These are phyloP conservation scores for Mycena rosella DNA, from an alignment of 768 basidiomycete species.

Conservation along the genomic window DNA sequence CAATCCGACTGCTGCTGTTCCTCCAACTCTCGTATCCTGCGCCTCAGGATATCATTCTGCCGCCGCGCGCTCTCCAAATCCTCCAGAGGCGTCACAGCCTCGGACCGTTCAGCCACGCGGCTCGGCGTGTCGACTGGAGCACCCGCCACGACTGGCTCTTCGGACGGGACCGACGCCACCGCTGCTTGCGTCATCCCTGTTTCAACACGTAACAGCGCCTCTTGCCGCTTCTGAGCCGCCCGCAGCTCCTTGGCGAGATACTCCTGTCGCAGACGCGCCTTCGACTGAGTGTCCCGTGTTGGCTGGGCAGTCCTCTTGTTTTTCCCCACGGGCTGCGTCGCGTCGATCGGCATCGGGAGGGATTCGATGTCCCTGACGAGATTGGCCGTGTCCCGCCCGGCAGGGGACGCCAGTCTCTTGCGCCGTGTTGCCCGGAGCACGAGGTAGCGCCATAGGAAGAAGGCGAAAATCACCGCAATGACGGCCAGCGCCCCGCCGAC, in stretches of 20 bases:
- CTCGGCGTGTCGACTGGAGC: no score
- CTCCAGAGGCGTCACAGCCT: neutral
- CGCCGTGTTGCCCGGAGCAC: neutral
- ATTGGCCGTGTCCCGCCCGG: neutral
- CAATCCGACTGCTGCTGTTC: neutral
- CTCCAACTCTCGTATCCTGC: conserved; percentile 1
- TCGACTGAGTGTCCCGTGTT: no score
- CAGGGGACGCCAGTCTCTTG: neutral
- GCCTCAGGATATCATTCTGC: neutral
- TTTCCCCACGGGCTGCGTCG: neutral
- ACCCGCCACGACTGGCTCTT: no score
- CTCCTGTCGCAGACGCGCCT: no score
- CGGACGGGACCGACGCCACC: no score
- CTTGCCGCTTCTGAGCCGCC: neutral
- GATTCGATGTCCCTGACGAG: neutral
- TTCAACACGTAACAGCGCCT: neutral
- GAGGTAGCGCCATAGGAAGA: conserved; percentile 1
- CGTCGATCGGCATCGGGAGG: neutral
- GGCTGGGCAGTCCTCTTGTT: neutral
- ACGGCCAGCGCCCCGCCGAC: neutral
- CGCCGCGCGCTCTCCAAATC: conserved; percentile 11
- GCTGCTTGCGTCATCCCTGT: neutral
- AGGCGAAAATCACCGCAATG: neutral
- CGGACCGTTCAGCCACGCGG: neutral
- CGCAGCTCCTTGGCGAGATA: neutral